phyloP scores from a whole-genome alignment of 1,284 basidiomycete genomes.

The Pascua sp. region DNA sequence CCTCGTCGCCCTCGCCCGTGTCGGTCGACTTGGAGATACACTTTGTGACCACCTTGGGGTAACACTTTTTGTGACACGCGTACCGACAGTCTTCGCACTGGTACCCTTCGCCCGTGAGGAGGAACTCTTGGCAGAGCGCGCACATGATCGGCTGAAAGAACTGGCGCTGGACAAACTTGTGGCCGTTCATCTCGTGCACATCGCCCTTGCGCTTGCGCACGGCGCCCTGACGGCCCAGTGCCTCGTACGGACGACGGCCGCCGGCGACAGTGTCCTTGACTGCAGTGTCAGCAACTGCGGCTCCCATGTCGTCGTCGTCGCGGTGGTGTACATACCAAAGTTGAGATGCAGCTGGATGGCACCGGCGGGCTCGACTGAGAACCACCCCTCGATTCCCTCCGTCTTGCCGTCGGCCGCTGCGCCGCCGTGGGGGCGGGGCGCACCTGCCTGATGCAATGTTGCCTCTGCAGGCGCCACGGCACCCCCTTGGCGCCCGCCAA shows the following conservation, averaged over 20 bases:
- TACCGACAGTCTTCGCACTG: conserved; percentile 99
- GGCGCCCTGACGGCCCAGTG: conserved; percentile 95
- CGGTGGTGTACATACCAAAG: conserved; percentile 63
- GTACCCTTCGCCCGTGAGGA: conserved; percentile 94
- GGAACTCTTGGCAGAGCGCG: conserved; percentile 95
- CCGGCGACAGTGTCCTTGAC: conserved; percentile 90
- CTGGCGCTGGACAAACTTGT: conserved; percentile 94
- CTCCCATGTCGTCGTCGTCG: conserved; percentile 57
- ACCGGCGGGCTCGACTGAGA: conserved; percentile 96
- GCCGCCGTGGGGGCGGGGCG: conserved; percentile 8
- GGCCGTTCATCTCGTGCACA: conserved; percentile 98
- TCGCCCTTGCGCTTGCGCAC: conserved; percentile 97
- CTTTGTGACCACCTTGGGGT: conserved; percentile 98
- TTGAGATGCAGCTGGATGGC: conserved; percentile 80
- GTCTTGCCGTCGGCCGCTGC: conserved; percentile 31
- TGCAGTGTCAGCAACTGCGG: conserved; percentile 39
- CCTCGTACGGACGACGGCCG: conserved; percentile 85
- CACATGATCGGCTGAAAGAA: conserved; percentile 99
- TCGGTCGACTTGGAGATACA: conserved; percentile 97
- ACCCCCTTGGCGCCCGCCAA: conserved; percentile 37
- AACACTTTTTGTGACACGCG: conserved; percentile 98
- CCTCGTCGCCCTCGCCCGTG: conserved; percentile 89
- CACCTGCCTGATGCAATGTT: conserved; percentile 28
- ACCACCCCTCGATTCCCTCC: conserved; percentile 95
- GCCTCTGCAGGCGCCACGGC: conserved; percentile 28